These are phyloP conservation scores for Flaveria bidentis DNA, from an alignment of 129 eudicot genomes.

Conservation along the genomic window DNA sequence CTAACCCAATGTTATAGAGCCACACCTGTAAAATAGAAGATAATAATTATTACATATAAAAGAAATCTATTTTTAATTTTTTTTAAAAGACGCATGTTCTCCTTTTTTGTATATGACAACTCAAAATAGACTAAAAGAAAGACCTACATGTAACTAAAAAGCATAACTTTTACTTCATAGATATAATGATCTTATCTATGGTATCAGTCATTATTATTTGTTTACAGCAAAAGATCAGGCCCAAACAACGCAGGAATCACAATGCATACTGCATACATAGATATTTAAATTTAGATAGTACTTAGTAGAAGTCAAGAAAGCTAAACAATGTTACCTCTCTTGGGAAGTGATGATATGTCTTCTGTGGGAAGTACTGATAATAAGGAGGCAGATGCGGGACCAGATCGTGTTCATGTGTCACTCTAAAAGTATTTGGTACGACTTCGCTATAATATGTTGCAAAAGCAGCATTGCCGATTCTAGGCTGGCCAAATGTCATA, in stretches of 20 bases:
- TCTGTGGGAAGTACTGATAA: conserved; percentile 67
- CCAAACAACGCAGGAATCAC: not conserved
- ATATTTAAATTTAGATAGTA: not conserved
- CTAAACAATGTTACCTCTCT: conserved; percentile 68
- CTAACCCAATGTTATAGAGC: conserved; percentile 63
- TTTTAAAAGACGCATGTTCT: not conserved
- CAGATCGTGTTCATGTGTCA: conserved; percentile 84
- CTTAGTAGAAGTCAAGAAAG: conserved; percentile 13
- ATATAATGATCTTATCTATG: not conserved
- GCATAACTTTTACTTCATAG: not conserved
- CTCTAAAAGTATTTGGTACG: conserved; percentile 83
- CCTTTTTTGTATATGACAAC: not conserved
- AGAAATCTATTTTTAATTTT: not conserved
- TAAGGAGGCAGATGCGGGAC: conserved; percentile 99
- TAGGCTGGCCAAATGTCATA: conserved; percentile 93
- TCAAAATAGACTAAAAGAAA: not conserved
- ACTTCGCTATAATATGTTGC: conserved; percentile 64
- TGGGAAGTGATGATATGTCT: conserved; percentile 90
- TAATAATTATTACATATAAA: not conserved
- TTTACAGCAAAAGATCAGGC: not conserved
- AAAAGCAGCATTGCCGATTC: conserved; percentile 93
- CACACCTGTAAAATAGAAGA: conserved; percentile 62
- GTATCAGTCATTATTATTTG: not conserved
- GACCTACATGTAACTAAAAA: not conserved
- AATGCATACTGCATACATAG: not conserved